These are phyloP conservation scores for Purpureocillium takamizusanense DNA, from an alignment of 2,329 filamentous ascomycete species.

Conservation along the genomic window DNA sequence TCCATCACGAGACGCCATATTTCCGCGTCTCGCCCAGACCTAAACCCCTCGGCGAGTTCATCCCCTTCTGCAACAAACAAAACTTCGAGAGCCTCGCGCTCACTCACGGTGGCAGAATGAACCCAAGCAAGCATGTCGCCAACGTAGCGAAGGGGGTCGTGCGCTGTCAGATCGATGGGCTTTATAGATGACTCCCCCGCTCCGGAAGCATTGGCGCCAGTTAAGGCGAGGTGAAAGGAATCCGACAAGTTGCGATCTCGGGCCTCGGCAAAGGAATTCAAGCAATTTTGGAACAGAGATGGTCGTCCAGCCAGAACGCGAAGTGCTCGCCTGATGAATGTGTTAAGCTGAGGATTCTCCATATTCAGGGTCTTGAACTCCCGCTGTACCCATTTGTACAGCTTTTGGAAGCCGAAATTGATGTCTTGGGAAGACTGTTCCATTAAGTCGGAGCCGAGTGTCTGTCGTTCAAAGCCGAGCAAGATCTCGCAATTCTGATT, in stretches of 20 bases:
- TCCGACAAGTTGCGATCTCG: conserved; percentile 81
- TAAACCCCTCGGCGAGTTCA: conserved; percentile 74
- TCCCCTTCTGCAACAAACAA: conserved; percentile 87
- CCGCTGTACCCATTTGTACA: conserved; percentile 90
- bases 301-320: conserved; percentile 84
- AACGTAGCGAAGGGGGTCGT: conserved; percentile 84
- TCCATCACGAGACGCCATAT: conserved; percentile 65
- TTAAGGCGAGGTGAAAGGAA: conserved; percentile 80
- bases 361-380: conserved; percentile 89
- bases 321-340: conserved; percentile 73
- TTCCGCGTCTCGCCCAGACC: conserved; percentile 72
- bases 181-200: conserved; percentile 58
- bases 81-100: conserved; percentile 83
- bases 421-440: conserved; percentile 81
- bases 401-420: conserved; percentile 85
- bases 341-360: conserved; percentile 87
- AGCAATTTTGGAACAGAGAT: conserved; percentile 82
- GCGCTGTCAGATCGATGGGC: conserved; percentile 87
- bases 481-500: conserved; percentile 82
- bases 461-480: conserved; percentile 83
- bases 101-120: conserved; percentile 88
- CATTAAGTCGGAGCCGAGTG: conserved; percentile 80
- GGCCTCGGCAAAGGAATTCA: conserved; percentile 88
- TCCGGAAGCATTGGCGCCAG: conserved; percentile 54
- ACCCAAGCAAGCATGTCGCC: conserved; percentile 98